Base-by-base conservation (phyloP, 345 rosid species). In the Eutrema heterophyllum region DNA sequence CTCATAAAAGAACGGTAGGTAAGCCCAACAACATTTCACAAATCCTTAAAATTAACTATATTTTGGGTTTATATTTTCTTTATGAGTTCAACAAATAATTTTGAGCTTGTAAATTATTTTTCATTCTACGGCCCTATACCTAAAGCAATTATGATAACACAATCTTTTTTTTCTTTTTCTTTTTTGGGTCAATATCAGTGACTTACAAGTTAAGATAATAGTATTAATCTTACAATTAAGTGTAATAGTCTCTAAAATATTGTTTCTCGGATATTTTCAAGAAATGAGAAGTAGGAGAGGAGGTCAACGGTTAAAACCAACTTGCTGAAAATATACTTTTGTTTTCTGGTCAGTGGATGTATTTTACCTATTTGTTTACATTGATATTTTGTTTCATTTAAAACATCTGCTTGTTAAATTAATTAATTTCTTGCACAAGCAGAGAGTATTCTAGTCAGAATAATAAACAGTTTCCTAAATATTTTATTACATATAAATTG, bases 251-350 rank as follows among this genome's bases (percentile, higher is more conserved):
- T 67, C 18, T 4, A 3, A 58, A 41, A 9, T n/a, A 18, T 33
- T 6, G 1, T 15, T 15, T 55, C 0, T 16, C 7, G 15, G 66
- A 38, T 48, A 57, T 39, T 29, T 39, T 8, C 62, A 58, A 32
- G 52, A 58, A n/a, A 66, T 66, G 4, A 16, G 7, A 12, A 62
- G 57, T 5, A 59, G 26, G 53, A 40, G 16, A 35, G 2, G 48
- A 7, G 51, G 70, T 73, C 77, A 65, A 73, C 71, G 49, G 33
- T 32, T 54, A 10, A 64, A 59, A 64, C 24, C 61, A 68, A 68
- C 35, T 75, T 52, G 69, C 35, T 26, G 9, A 15, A 50, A 14
- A 48, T 18, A 7, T 16, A 16, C 13, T 2, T n/a, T 1, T 3
- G n/a, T 13, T 58, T 13, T 7, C 14, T 44, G 15, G 63, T 30